Base-by-base conservation (phyloP, 1,284 basidiomycete genomes). In the Ustilago curta region DNA sequence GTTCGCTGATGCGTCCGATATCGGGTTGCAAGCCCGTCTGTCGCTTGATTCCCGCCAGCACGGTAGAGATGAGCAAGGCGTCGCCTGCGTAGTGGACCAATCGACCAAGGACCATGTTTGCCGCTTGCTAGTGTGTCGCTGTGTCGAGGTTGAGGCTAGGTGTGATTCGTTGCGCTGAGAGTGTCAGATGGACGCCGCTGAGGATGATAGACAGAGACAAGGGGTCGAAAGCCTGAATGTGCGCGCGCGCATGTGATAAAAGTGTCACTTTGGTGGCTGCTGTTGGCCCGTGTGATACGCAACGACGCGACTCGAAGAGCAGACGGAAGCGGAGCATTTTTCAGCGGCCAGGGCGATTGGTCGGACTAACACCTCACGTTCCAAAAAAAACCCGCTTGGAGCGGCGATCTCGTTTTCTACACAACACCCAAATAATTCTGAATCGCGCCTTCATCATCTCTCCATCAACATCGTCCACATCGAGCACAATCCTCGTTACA, bases 31-130 rank as follows among this genome's bases (percentile, higher is more conserved):
- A 64, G 27, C 83, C 83, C 8, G 81, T 72, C 31, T 94, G 91
- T 74, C 93, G 91, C 86, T 92, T 92, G 77, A 99, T 91, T 37
- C 96, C 96, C 37, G 95, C 95, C 23, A 96, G 86, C 11, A 98
- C 89, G 11, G 95, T 93, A 18, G 94, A 95, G 57, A 98, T 76
- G 47, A 97, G 88, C 59, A 94, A 89, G 25, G 92, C 93, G 84
- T 98, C 96, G 58, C 92, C 86, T 44, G 91, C 89, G 82, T 93
- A 94, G 86, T 97, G 95, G 43, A 91, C 85, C 25, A 97, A 86
- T 85, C 91, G 89, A 79, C 94, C 95, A 8, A 84, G 59, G 62
- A 82, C 77, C 65, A 76, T 81, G 9, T 54, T 72, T 44, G 49
- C 21, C 8, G 14, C 9, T 44, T 23, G 42, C 5, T 44, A 12